phyloP scores from a whole-genome alignment of 805 yeast species.

The Tanozyma kutaoensis region DNA sequence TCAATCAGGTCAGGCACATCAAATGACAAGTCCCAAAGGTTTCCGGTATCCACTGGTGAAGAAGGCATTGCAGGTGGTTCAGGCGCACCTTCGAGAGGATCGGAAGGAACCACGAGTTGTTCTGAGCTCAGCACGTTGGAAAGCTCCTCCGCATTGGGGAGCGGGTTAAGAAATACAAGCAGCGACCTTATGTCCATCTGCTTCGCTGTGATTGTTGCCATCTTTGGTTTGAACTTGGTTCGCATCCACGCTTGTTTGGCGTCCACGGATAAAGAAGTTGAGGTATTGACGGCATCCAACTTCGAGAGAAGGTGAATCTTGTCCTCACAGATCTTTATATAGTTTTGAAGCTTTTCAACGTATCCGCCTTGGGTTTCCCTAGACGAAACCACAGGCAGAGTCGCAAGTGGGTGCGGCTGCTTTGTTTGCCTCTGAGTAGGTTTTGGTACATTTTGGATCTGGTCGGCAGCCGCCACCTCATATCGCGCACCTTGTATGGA shows the following conservation, averaged over 20 bases:
- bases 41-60: background rate
- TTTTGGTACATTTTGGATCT: background rate
- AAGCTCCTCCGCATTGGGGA: slow-evolving; percentile 2
- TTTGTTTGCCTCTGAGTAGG: slow-evolving; percentile 1
- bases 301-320: slow-evolving; percentile 15
- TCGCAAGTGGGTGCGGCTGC: slow-evolving; percentile 1
- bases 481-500: background rate
- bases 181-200: slow-evolving; percentile 2
- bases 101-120: background rate
- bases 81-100: background rate
- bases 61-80: slow-evolving; percentile 2
- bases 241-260: slow-evolving; percentile 16
- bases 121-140: background rate
- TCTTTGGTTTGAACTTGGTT: slow-evolving; percentile 12
- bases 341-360: slow-evolving; percentile 5
- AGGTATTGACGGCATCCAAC: slow-evolving; percentile 17
- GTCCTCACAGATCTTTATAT: slow-evolving; percentile 13
- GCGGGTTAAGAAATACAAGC: slow-evolving; percentile 6
- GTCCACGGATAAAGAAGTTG: slow-evolving; percentile 24
- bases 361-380: too few species aligned
- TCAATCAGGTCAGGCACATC: too few species aligned
- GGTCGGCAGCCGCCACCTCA: background rate
- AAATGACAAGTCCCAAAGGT: background rate
- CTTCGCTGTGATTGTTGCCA: slow-evolving; percentile 7
- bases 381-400: background rate